Conservation (phyloP, 2,329 filamentous ascomycete species). For the Sclerotiophoma versabilis region DNA sequence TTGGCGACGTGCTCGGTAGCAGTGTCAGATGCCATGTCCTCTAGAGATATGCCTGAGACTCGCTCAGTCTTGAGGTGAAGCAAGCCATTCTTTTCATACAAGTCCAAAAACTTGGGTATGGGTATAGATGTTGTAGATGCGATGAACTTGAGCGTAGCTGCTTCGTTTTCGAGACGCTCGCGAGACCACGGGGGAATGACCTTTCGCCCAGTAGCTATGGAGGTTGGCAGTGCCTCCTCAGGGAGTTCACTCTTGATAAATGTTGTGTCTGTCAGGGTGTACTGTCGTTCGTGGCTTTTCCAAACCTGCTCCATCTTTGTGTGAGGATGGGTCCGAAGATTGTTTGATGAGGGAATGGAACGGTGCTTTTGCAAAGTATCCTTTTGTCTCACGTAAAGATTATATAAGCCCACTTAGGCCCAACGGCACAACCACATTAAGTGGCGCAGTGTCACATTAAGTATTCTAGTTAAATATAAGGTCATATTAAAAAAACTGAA, state of each 20-base stretch:
- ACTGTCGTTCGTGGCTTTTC: background rate
- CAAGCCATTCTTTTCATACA: background rate
- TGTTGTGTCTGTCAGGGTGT: background rate
- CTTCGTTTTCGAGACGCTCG: background rate
- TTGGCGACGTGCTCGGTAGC: background rate
- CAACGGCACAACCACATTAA: no score
- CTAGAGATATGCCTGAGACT: background rate
- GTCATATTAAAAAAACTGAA: no score
- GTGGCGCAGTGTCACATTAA: no score
- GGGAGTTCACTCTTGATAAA: background rate
- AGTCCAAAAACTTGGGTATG: background rate
- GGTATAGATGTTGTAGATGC: background rate
- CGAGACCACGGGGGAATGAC: background rate
- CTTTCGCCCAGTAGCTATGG: background rate
- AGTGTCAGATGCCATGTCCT: background rate
- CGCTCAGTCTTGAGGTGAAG: background rate
- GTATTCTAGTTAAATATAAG: no score
- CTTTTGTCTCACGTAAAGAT: no score
- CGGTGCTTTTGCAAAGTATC: no score
- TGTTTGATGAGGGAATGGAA: no score
- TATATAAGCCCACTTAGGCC: no score
- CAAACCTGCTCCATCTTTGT: no score
- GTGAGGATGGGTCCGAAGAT: no score
- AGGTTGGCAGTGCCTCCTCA: background rate
- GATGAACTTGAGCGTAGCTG: background rate